phyloP scores from a whole-genome alignment of 73 alveolate genomes.

The Stentor roeselii region DNA sequence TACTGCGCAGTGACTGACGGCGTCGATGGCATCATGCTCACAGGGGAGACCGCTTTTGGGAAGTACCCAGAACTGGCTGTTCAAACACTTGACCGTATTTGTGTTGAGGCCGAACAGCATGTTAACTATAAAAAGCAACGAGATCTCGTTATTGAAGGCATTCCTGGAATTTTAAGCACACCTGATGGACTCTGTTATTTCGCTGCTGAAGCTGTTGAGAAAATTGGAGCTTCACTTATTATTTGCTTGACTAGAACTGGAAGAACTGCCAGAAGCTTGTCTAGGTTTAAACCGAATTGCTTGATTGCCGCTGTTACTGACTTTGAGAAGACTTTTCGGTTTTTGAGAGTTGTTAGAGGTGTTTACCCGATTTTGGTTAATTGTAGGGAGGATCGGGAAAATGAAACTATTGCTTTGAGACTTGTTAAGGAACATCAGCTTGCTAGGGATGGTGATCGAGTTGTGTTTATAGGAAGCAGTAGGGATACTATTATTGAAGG shows the following conservation, averaged over 20 bases:
- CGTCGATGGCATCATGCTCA: slow-evolving; percentile 85
- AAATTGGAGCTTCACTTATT: slow-evolving; percentile 29
- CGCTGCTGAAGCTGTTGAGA: slow-evolving; percentile 33
- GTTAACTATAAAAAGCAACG: slow-evolving; percentile 42
- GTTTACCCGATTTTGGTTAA: slow-evolving; percentile 27
- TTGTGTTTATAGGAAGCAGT: not conserved
- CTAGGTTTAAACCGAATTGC: slow-evolving; percentile 31
- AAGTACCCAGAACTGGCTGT: slow-evolving; percentile 84
- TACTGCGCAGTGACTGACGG: slow-evolving; percentile 94
- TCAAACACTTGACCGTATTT: slow-evolving; percentile 58
- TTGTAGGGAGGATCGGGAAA: not conserved
- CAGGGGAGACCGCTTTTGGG: slow-evolving; percentile 90
- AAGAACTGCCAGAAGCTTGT: slow-evolving; percentile 9
- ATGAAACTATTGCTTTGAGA: not conserved
- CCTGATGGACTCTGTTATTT: slow-evolving; percentile 20
- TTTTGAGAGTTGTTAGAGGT: slow-evolving; percentile 29
- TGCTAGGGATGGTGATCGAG: not conserved
- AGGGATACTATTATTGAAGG: slow-evolving; percentile 12
- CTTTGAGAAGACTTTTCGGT: not conserved
- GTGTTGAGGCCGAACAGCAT: slow-evolving; percentile 76
- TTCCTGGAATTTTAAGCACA: not conserved
- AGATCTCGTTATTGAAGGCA: not conserved
- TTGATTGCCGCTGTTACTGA: slow-evolving; percentile 26
- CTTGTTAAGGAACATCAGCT: not conserved
- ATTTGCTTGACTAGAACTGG: slow-evolving; percentile 30